Evolutionary conservation across 352 stramenopile genomes (phyloP), one percentile per base, ranked within the genome.

Genomic region (Pythium angustatum): DNA sequence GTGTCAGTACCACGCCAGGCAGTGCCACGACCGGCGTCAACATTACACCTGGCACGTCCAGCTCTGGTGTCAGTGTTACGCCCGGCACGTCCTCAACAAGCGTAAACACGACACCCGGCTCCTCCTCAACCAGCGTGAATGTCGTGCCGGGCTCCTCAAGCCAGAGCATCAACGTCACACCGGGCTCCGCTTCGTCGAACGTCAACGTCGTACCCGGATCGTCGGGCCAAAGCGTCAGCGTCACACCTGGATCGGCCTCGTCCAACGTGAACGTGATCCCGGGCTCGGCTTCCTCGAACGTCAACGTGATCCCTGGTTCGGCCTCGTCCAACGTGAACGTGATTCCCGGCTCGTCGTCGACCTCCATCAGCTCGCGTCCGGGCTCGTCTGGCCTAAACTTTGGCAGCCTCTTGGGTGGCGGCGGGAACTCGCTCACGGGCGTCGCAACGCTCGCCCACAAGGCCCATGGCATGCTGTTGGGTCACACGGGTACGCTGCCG

Each of bases 401-500:
- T 22, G 58, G 38, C 15, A 44, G 30, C 30, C 40, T 66, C 0
- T 21, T 62, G 53, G 52, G 52, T 11, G 51, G 51, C 11, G 53
- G 36, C n/a, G 28, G 28, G 9, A 66, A 31, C 30, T 49, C 49
- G 2, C 22, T 59, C 15, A 59, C 60, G 22, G 44, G 52, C 17
- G 49, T 51, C 21, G 61, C 52, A 28, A 62, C 51, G 21, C 34
- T 68, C 41, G 61, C 61, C 19, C 51, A 62, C 43, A 34, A 26
- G 9, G 43, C 40, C 10, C 51, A 62, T 52, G 52, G 51, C 19
- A 34, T 44, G 4, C 12, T 68, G 30, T 27, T 68, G 17, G 61
- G 59, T 22, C 59, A 66, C 51, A 66, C 59, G 3, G 53, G 53
- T 40, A 61, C 59, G 41, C 22, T 66, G 21, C 50, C 59, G 2